A percentile compares a stretch with the other conserved stretches of the same genome.
Evolutionary conservation across 2,329 filamentous ascomycete genomes (phyloP).

Genomic region (Fusarium buharicum): DNA sequence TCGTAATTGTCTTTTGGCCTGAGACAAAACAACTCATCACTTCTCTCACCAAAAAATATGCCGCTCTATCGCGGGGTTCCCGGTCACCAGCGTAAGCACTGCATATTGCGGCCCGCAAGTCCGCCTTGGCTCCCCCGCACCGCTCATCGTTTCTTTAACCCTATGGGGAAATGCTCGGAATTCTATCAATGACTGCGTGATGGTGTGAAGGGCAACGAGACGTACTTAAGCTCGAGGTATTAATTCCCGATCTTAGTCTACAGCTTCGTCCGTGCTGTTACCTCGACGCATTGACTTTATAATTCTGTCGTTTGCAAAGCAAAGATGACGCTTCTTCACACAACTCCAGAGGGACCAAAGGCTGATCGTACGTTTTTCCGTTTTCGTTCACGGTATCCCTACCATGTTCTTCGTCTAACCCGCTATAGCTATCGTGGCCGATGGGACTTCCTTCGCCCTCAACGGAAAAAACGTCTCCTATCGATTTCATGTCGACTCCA

Average conservation of each 20-base stretch:
- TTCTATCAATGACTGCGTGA: neutral
- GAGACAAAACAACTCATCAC: neutral
- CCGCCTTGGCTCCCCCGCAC: conserved; percentile 7
- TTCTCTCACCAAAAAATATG: neutral
- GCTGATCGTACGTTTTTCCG: conserved; percentile 12
- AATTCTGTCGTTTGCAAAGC: no score
- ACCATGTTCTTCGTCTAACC: neutral
- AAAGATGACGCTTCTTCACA: conserved; percentile 17
- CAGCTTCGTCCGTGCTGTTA: neutral
- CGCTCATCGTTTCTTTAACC: conserved; percentile 3
- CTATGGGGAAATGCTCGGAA: conserved; percentile 37
- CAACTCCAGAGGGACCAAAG: neutral
- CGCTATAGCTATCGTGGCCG: conserved; percentile 60
- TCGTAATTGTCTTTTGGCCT: no score
- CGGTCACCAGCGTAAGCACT: neutral
- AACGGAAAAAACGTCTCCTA: conserved; percentile 68
- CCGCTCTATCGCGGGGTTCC: neutral
- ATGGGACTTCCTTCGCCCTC: conserved; percentile 66
- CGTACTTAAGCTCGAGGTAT: conserved; percentile 5
- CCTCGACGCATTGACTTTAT: neutral
- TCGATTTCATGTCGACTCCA: conserved; percentile 69
- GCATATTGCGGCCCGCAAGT: neutral
- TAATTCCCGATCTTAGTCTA: neutral
- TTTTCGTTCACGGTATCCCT: no score
- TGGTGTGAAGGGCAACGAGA: neutral